phyloP scores from a whole-genome alignment of 805 yeast species.

The Candida chilensis region DNA sequence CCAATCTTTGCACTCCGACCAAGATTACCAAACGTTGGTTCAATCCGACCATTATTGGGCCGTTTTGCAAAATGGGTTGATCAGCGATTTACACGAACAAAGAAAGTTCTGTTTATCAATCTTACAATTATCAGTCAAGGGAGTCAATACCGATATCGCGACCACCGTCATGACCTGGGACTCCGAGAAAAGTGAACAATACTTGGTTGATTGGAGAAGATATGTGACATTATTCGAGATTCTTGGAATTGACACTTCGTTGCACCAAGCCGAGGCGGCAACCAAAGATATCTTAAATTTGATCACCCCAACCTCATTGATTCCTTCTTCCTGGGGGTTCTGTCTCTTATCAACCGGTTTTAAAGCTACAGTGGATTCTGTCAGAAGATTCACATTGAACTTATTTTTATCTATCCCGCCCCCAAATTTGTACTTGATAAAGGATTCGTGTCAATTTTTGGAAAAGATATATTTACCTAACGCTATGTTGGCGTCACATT shows the following conservation, averaged over 20 bases:
- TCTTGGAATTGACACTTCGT: slow-evolving; percentile 73
- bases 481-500: slow-evolving; percentile 56
- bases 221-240: slow-evolving; percentile 72
- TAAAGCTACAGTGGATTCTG: slow-evolving; percentile 68
- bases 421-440: slow-evolving; percentile 26
- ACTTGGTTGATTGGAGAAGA: slow-evolving; percentile 56
- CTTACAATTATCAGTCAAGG: slow-evolving; percentile 49
- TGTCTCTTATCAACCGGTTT: slow-evolving; percentile 70
- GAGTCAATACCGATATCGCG: slow-evolving; percentile 21
- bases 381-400: slow-evolving; percentile 52
- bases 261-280: slow-evolving; percentile 82
- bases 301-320: slow-evolving; percentile 35
- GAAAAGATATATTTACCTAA: slow-evolving; percentile 39
- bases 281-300: slow-evolving; percentile 48
- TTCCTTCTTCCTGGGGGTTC: slow-evolving; percentile 67
- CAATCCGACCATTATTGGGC: slow-evolving; percentile 40
- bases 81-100: slow-evolving; percentile 50
- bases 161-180: slow-evolving; percentile 37
- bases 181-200: slow-evolving; percentile 10
- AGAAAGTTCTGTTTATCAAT: slow-evolving; percentile 63
- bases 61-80: slow-evolving; percentile 45
- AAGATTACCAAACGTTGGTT: slow-evolving; percentile 14
- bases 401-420: slow-evolving; percentile 44
- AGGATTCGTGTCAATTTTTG: slow-evolving; percentile 30
- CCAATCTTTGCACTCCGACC: slow-evolving; percentile 3